phyloP scores from a whole-genome alignment of 2,329 filamentous ascomycete species.

The Sporothrix luriei region DNA sequence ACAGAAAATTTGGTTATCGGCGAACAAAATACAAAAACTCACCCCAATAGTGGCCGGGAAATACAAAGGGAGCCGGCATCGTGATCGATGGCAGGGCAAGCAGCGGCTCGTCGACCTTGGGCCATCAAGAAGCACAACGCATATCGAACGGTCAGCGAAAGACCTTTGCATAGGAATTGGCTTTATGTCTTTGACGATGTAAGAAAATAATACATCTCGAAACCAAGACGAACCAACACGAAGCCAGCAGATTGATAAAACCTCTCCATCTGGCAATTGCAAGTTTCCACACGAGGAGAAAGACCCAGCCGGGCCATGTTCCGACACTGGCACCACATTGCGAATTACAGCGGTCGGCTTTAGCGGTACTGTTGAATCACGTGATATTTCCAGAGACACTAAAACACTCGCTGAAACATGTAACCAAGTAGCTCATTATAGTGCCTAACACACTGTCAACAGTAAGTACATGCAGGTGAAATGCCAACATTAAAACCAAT shows the following conservation, averaged over 20 bases:
- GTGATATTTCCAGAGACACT: not conserved
- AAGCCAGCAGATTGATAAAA: too few relatives aligned
- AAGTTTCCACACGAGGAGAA: too few relatives aligned
- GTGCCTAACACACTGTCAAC: not conserved
- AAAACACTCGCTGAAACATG: not conserved
- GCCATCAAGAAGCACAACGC: not conserved
- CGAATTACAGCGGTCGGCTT: too few relatives aligned
- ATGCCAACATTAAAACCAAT: not conserved
- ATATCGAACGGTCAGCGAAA: not conserved
- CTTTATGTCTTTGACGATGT: too few relatives aligned
- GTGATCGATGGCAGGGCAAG: not conserved
- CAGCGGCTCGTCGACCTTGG: not conserved
- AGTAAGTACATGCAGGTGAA: too few relatives aligned
- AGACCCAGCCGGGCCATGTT: too few relatives aligned
- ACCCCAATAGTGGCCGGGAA: constrained; percentile 62
- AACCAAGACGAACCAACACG: not conserved
- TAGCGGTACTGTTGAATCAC: not conserved
- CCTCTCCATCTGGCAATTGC: too few relatives aligned
- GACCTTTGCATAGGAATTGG: too few relatives aligned
- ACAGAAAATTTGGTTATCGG: not conserved
- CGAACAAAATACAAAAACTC: constrained; percentile 7
- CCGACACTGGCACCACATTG: too few relatives aligned
- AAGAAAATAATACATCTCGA: not conserved
- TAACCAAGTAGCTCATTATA: not conserved
- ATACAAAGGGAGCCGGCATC: constrained; percentile 40